Evolutionary conservation across 2,329 filamentous ascomycete species (phyloP), one percentile per base, ranked within the genome.

Genomic region (Verticillium nonalfalfae): DNA sequence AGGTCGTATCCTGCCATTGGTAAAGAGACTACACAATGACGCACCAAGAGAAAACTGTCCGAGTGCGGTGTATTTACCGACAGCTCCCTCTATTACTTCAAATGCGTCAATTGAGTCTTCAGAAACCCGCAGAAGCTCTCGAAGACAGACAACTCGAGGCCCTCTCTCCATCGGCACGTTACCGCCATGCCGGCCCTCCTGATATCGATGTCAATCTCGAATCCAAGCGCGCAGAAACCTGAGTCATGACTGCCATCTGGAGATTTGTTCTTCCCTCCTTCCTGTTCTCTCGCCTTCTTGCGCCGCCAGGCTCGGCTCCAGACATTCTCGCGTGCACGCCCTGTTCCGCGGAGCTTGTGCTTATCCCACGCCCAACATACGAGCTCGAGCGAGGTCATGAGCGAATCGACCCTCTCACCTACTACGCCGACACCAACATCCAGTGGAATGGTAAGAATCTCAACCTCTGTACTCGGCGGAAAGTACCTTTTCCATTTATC

Each of bases 41-140:
- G 26, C 26, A 31, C 26, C 3, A 4, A 31, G 26, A 31, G 26
- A 31, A 31, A 31, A 31, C 26, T 4, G 26, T 4, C 26, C 26
- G 5, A 31, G 5, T 31, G 35, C 35, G 35, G 35, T 10, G 35
- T 13, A 36, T 7, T 4, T 36, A 1, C 6, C 13, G 35, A 36
- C 35, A 36, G 15, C 6, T 11, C 39, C 35, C 13, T 40, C 7
- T 15, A n/a, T 40, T 15, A 40, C 2, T 52, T 52, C 11, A 18
- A n/a, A 21, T 7, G 3, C 45, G 45, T 21, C 7, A 52, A 18
- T 10, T 52, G 45, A 52, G 63, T 65, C 72, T 87, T 90, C 55
- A 96, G 65, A 78, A 93, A 92, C 0, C 91, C 93, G 63, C 87
- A 89, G 65, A 99, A 92, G 71, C 93, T 97, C 75, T 96, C 90